Conservation (phyloP, 257 asterid species). For the Solanum sitiens region DNA sequence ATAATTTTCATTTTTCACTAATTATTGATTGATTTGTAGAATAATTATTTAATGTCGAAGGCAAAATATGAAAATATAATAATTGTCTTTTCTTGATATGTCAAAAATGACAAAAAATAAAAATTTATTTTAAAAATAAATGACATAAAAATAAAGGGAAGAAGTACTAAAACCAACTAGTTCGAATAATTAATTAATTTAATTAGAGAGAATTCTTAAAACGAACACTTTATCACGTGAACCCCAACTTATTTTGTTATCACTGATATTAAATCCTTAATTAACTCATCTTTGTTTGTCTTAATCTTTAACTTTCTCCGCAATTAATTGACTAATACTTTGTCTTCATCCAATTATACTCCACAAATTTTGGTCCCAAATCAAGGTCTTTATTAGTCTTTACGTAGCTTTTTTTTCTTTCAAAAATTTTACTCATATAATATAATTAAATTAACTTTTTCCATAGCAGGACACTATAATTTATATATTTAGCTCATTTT, state of each 20-base stretch:
- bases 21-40: no score
- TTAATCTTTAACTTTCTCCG: slow-evolving; percentile 10
- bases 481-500: not conserved
- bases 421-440: not conserved
- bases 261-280: not conserved
- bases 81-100: not conserved
- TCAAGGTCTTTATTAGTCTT: not conserved
- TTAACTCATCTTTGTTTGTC: slow-evolving; percentile 9
- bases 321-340: slow-evolving; percentile 1
- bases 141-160: not conserved
- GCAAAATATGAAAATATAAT: not conserved
- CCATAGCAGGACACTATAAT: not conserved
- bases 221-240: slow-evolving; percentile 26
- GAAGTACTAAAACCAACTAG: not conserved
- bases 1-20: no score
- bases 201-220: not conserved
- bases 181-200: not conserved
- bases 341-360: slow-evolving; percentile 6
- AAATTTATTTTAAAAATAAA: no score
- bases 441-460: not conserved
- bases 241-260: not conserved
- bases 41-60: no score
- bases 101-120: no score
- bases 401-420: not conserved
- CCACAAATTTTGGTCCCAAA: slow-evolving; percentile 19